Percentiles rank a stretch among this genome's conserved stretches.
These are phyloP conservation scores for Lipomyces kockii DNA, from an alignment of 805 yeast genomes.

Conservation along the genomic window DNA sequence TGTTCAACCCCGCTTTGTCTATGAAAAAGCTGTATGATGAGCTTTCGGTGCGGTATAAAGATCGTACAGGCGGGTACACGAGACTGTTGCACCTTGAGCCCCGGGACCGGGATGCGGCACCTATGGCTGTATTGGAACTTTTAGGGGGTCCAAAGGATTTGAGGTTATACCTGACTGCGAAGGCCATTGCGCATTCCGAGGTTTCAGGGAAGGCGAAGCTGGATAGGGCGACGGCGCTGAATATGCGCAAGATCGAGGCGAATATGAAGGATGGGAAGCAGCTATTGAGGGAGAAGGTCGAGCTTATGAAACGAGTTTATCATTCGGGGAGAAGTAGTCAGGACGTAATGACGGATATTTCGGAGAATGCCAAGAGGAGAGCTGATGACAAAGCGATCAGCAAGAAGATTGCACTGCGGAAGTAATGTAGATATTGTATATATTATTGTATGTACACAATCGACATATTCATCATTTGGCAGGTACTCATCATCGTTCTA, in stretches of 20 bases:
- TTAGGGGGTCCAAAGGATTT: slow-evolving; percentile 77
- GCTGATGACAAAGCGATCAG: neutral
- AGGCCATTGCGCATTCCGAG: slow-evolving; percentile 80
- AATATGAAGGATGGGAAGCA: slow-evolving; percentile 56
- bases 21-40: slow-evolving; percentile 71
- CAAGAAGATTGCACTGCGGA: neutral
- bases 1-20: slow-evolving; percentile 55
- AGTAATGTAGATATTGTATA: neutral
- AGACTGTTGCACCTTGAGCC: slow-evolving; percentile 83
- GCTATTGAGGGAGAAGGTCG: slow-evolving; percentile 67
- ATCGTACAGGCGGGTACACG: slow-evolving; percentile 80
- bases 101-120: slow-evolving; percentile 86
- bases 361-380: slow-evolving; percentile 5
- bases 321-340: slow-evolving; percentile 11
- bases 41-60: slow-evolving; percentile 64
- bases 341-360: slow-evolving; percentile 14
- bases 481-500: neutral
- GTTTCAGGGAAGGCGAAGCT: slow-evolving; percentile 57
- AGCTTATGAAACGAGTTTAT: slow-evolving; percentile 55
- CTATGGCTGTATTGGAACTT: slow-evolving; percentile 83
- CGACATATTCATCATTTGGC: neutral
- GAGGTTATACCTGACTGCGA: slow-evolving; percentile 77
- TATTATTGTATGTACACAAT: neutral
- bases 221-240: slow-evolving; percentile 59
- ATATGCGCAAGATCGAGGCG: slow-evolving; percentile 57